A percentile compares a stretch with the other conserved stretches of the same genome.
Evolutionary conservation across 2,329 filamentous ascomycete genomes (phyloP).

Genomic region (Coniochaeta sp.): DNA sequence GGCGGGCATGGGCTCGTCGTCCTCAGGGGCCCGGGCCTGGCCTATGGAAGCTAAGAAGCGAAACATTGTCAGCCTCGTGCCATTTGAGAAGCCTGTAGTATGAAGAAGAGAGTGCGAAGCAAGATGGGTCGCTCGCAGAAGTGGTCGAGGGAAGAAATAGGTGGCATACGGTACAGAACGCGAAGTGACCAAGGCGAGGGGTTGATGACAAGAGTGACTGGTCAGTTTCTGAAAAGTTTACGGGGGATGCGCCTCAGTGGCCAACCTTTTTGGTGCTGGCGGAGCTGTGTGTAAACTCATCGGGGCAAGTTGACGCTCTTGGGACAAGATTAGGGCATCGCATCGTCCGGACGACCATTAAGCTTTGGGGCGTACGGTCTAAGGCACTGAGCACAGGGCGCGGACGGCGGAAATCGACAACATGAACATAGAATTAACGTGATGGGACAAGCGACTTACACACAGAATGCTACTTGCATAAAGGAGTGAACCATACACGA

Average conservation of each 20-base stretch:
- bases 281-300: not conserved
- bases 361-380: not conserved
- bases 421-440: not conserved
- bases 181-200: not conserved
- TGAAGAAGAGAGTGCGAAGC: not conserved
- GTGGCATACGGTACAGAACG: constrained; percentile 1
- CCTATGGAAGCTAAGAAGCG: constrained; percentile 34
- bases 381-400: not conserved
- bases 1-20: constrained; percentile 51
- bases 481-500: not conserved
- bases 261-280: not conserved
- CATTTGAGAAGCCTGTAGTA: not conserved
- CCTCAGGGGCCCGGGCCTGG: constrained; percentile 29
- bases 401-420: not conserved
- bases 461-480: constrained; percentile 18
- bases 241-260: not conserved
- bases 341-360: not conserved
- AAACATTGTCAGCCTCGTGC: constrained; percentile 28
- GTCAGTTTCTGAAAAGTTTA: not conserved
- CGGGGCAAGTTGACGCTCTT: not conserved
- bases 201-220: not conserved
- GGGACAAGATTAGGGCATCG: not conserved
- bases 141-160: not conserved
- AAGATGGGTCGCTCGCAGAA: constrained; percentile 8
- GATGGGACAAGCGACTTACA: constrained; percentile 17